Base-by-base conservation (phyloP, 1,139 yeast species). In the Debaryomyces psychrophilus region DNA sequence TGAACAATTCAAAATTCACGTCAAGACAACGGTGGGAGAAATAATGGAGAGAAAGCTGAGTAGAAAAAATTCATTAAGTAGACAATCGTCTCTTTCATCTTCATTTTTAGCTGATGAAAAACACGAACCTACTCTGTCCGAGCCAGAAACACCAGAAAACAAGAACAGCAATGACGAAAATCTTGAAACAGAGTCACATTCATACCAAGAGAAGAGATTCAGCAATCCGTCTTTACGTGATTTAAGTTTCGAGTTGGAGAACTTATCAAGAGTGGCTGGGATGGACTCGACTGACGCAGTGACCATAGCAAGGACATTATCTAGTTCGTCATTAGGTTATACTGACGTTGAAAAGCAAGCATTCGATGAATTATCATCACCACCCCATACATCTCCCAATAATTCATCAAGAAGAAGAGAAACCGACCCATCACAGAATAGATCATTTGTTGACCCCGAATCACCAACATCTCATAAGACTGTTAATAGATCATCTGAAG, bases 1-100 rank as follows among this genome's bases (percentile, higher is more conserved):
- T 1, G 95, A 89, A 57, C 90, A 88, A 57, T 93, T 90, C 77
- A 80, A 86, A 55, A 80, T 83, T 51, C 90, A 90, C 67, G 89
- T 93, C 33, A 87, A 87, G 57, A 78, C 82, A 43, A 87, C 93
- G 20, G 84, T 90, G 15, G 86, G 87, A 51, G 95, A 87, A 59
- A 76, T 90, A 50, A 77, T 83, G 58, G 81, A 81, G 49, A 73
- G 76, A 34, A 61, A 65, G 50, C 55, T 71, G 43, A 65, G 64
- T 44, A 68, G 67, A 36, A 57, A 60, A 41, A 67, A 67, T 43
- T 58, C 68, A 1, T 49, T 69, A 17, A 62, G 67, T 1, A 58
- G 74, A 43, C 63, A 65, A 37, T 69, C 75, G 5, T 67, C 73
- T 1, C 60, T 73, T 28, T 55, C 64, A 1, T 57, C 56, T 12